These are phyloP conservation scores for Chimonanthus salicifolius DNA, from an alignment of 164 flowering plant species.

Conservation along the genomic window DNA sequence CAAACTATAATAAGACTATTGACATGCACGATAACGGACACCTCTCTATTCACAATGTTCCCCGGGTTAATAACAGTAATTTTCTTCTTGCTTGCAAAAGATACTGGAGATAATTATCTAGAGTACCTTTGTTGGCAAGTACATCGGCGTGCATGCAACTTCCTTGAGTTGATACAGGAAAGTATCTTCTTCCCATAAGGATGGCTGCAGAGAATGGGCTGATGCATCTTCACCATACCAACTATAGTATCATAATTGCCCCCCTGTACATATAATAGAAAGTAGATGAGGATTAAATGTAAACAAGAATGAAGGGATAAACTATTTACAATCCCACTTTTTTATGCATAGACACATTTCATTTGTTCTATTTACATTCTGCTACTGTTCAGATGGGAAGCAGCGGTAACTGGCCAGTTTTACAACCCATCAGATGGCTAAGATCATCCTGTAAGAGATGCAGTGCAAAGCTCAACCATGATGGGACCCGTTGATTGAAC, in stretches of 20 bases:
- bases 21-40: not conserved
- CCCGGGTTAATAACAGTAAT: not conserved
- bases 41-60: not conserved
- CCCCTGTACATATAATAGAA: constrained; percentile 4
- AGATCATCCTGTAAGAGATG: not conserved
- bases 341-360: not conserved
- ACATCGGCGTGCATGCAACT: not conserved
- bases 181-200: constrained; percentile 23
- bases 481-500: not conserved
- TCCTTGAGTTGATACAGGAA: constrained; percentile 2
- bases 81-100: not conserved
- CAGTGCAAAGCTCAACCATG: not conserved
- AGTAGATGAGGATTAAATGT: not conserved
- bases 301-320: not conserved
- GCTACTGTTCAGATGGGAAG: not conserved
- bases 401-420: not conserved
- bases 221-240: constrained; percentile 5
- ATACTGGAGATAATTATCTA: not conserved
- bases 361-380: not conserved
- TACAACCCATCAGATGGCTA: not conserved
- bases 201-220: constrained; percentile 16
- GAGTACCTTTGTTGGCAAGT: not conserved
- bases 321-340: not conserved
- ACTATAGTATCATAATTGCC: constrained; percentile 2
- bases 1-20: not conserved